phyloP scores from a whole-genome alignment of 2,329 filamentous ascomycete species.

The Tolypocladium amazonense region DNA sequence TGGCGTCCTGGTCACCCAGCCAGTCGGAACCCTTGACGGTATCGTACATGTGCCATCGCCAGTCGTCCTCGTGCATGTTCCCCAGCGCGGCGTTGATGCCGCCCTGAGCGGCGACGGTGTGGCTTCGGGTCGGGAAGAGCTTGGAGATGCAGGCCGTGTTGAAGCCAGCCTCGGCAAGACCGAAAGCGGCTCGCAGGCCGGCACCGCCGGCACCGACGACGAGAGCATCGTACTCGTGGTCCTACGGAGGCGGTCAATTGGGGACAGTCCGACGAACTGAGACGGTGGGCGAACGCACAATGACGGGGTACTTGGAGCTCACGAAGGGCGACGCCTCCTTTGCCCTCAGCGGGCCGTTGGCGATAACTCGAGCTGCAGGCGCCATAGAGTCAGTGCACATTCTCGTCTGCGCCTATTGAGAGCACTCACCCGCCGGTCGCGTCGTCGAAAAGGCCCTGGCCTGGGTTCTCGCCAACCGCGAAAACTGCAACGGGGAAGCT shows the following conservation, averaged over 20 bases:
- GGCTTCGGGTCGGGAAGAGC: conserved; percentile 76
- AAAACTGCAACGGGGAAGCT: conserved; percentile 39
- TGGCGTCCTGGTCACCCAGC: conserved; percentile 94
- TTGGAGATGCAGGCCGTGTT: conserved; percentile 84
- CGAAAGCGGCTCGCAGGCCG: conserved; percentile 73
- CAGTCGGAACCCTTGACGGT: conserved; percentile 97
- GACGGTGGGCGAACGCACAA: conserved; percentile 47
- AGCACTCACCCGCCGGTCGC: conserved; percentile 58
- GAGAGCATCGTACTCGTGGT: conserved; percentile 97
- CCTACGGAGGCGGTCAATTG: conserved; percentile 42
- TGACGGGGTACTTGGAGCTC: conserved; percentile 85
- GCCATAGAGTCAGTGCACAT: not conserved
- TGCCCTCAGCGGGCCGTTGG: conserved; percentile 75
- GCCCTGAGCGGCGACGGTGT: conserved; percentile 74
- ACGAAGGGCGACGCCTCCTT: conserved; percentile 87
- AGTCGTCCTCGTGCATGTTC: conserved; percentile 98
- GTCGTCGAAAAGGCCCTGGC: conserved; percentile 80
- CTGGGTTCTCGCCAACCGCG: conserved; percentile 51
- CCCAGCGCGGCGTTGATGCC: conserved; percentile 82
- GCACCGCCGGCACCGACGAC: conserved; percentile 81
- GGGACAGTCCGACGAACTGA: conserved; percentile 40
- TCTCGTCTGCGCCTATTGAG: not conserved
- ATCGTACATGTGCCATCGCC: conserved; percentile 99
- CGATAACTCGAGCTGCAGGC: conserved; percentile 65
- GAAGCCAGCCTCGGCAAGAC: conserved; percentile 79